These are phyloP conservation scores for Scedosporium dehoogii DNA, from an alignment of 2,329 filamentous ascomycete species.

Conservation along the genomic window DNA sequence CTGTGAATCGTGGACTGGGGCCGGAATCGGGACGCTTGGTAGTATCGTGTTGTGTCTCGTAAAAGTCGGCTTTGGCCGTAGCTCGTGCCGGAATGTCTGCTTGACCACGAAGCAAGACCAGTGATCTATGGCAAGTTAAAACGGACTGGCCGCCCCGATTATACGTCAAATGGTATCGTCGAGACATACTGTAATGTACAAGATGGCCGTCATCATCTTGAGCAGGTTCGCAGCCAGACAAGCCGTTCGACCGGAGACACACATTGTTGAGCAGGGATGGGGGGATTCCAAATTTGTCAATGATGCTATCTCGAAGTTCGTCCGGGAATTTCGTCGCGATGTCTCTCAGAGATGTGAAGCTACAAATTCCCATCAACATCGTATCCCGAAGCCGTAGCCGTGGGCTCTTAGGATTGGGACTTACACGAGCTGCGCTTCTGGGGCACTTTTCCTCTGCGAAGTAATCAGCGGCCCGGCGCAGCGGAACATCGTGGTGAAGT, in stretches of 20 bases:
- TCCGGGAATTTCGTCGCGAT: neutral
- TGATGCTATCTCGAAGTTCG: neutral
- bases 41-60: neutral
- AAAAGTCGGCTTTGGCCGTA: constrained; percentile 2
- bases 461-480: neutral
- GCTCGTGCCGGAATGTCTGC: neutral
- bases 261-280: neutral
- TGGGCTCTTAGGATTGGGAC: neutral
- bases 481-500: neutral
- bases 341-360: neutral
- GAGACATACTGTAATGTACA: neutral
- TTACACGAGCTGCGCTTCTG: neutral
- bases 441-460: neutral
- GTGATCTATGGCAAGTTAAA: neutral
- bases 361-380: neutral
- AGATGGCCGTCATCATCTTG: neutral
- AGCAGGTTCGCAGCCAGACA: constrained; percentile 3
- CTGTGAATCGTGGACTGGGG: neutral
- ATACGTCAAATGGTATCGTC: no score
- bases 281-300: neutral
- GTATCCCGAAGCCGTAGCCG: no score
- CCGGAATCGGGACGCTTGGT: neutral
- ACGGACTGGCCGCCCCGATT: neutral
- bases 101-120: constrained; percentile 8
- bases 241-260: constrained; percentile 3